phyloP scores from a whole-genome alignment of 495 filamentous ascomycete genomes.

The Aspergillus carlsbadensis region DNA sequence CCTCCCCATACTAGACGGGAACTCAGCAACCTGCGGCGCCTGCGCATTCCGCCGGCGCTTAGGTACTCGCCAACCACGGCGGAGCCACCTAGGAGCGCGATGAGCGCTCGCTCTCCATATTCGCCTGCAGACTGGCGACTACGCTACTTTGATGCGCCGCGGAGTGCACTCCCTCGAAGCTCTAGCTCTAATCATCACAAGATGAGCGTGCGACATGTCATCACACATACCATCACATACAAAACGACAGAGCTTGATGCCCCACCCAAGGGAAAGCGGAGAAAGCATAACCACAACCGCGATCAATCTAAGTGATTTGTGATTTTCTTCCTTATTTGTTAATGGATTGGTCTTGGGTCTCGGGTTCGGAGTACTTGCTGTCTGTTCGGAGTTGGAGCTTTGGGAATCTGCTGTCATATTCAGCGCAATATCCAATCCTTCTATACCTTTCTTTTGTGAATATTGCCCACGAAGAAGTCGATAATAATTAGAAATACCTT shows the following conservation, averaged over 20 bases:
- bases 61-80: conserved; percentile 22
- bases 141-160: conserved; percentile 36
- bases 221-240: conserved; percentile 50
- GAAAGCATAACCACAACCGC: conserved; percentile 26
- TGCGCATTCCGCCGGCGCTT: conserved; percentile 41
- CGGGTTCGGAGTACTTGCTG: conserved; percentile 10
- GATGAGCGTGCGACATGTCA: conserved; percentile 49
- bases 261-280: conserved; percentile 43
- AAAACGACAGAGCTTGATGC: conserved; percentile 41
- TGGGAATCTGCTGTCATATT: conserved; percentile 7
- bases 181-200: conserved; percentile 13
- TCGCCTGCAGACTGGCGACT: conserved; percentile 40
- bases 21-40: conserved; percentile 29
- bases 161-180: conserved; percentile 24
- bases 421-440: conserved; percentile 10
- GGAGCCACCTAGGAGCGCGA: conserved; percentile 33
- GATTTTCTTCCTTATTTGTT: not conserved
- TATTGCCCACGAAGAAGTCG: conserved; percentile 2
- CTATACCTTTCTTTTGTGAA: conserved; percentile 8
- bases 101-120: conserved; percentile 35
- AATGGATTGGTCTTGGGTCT: not conserved
- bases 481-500: conserved; percentile 13
- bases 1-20: conserved; percentile 21
- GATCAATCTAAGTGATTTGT: conserved; percentile 6
- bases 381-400: conserved; percentile 8